Percentiles rank a stretch among this genome's conserved stretches.
Conservation (phyloP, 2,329 filamentous ascomycete genomes). For the Colletotrichum eleusines region DNA sequence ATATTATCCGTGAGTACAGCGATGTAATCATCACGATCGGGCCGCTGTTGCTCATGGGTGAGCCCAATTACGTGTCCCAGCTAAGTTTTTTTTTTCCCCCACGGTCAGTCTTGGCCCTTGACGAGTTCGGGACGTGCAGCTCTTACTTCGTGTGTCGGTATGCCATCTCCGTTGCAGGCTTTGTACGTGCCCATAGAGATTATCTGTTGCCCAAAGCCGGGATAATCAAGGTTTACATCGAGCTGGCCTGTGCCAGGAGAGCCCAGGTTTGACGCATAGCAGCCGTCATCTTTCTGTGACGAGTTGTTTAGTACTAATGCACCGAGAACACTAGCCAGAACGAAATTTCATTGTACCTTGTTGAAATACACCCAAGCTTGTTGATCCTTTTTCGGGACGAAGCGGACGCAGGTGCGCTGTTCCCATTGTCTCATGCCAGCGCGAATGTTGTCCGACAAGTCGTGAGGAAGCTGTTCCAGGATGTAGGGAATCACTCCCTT, state of each 20-base stretch:
- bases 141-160: background rate
- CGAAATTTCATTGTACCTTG: background rate
- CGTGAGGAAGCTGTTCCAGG: constrained; percentile 13
- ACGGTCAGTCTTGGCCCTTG: background rate
- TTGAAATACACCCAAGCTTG: constrained; percentile 14
- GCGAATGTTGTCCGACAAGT: constrained; percentile 11
- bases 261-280: background rate
- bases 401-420: constrained; percentile 21
- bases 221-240: constrained; percentile 10
- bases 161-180: background rate
- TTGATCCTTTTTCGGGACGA: constrained; percentile 4
- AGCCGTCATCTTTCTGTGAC: background rate
- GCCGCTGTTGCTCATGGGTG: constrained; percentile 21
- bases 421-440: constrained; percentile 25
- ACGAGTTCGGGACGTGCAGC: background rate
- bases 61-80: constrained; percentile 26
- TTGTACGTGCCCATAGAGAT: accelerated
- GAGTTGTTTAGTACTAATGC: background rate
- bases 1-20: background rate
- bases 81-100: background rate
- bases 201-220: background rate
- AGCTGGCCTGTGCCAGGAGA: background rate
- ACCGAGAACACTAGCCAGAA: too few species aligned
- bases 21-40: constrained; percentile 19
- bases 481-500: constrained; percentile 7